A percentile compares a stretch with the other conserved stretches of the same genome.
These are phyloP conservation scores for Hemileccinum impolitum DNA, from an alignment of 768 basidiomycete species.

Conservation along the genomic window DNA sequence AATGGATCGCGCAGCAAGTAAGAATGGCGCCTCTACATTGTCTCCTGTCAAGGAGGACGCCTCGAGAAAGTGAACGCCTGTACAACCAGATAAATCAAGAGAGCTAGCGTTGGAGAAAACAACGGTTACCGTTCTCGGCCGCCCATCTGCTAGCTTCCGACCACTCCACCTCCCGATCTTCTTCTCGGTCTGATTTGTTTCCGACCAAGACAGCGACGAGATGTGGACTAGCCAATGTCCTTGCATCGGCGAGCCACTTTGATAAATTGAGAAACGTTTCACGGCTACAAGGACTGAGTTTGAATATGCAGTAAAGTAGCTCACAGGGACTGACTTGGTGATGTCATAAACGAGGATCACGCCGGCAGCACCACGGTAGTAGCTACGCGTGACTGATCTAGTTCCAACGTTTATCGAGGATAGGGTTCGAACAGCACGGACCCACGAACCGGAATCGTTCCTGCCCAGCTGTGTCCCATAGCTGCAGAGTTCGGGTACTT, in stretches of 20 bases:
- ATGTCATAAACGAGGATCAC: conserved; percentile 94
- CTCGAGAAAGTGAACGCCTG: conserved; percentile 93
- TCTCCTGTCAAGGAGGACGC: conserved; percentile 89
- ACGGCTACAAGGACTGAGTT: conserved; percentile 50
- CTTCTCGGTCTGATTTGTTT: conserved; percentile 93
- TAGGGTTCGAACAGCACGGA: conserved; percentile 1
- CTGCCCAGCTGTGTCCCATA: conserved; percentile 98
- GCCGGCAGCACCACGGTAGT: conserved; percentile 92
- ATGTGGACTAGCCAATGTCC: conserved; percentile 89
- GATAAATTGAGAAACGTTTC: conserved; percentile 81
- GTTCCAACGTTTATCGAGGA: conserved; percentile 12
- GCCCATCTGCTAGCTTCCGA: conserved; percentile 95
- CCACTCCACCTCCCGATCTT: conserved; percentile 94
- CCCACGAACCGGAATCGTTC: conserved; percentile 77
- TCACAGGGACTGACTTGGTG: conserved; percentile 55
- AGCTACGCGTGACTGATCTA: conserved; percentile 90
- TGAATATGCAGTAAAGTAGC: background rate
- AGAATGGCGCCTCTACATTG: conserved; percentile 92
- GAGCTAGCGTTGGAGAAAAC: conserved; percentile 1
- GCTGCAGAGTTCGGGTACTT: conserved; percentile 40
- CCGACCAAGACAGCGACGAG: conserved; percentile 89
- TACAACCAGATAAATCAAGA: conserved; percentile 2
- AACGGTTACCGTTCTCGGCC: conserved; percentile 77
- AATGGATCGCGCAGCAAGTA: conserved; percentile 82
- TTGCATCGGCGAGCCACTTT: conserved; percentile 90